A percentile compares a stretch with the other conserved stretches of the same genome.
These are phyloP conservation scores for Apiotrichum laibachii DNA, from an alignment of 1,284 basidiomycete species.

Conservation along the genomic window DNA sequence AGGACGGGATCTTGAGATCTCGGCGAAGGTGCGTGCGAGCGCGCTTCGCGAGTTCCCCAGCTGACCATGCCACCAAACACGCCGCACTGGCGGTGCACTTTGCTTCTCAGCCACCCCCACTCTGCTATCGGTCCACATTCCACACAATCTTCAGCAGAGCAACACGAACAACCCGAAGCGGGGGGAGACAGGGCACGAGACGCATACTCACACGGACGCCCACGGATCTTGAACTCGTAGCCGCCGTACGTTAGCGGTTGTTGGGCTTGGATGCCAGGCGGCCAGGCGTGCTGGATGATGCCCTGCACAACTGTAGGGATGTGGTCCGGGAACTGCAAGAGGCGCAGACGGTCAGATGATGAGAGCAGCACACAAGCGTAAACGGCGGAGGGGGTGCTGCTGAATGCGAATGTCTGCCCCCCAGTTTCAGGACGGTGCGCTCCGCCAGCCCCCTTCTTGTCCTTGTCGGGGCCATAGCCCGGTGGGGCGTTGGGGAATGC, in stretches of 20 bases:
- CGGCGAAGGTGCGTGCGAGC: no score
- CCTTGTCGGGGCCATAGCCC: not conserved
- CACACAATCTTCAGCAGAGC: no score
- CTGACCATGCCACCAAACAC: not conserved
- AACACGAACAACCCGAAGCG: no score
- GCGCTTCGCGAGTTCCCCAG: not conserved
- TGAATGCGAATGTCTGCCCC: not conserved
- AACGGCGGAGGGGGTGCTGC: not conserved
- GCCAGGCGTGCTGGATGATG: constrained; percentile 23
- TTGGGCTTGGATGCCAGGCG: constrained; percentile 30
- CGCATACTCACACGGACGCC: constrained; percentile 35
- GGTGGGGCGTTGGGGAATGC: not conserved
- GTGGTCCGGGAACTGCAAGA: constrained; percentile 10
- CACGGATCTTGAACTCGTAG: constrained; percentile 41
- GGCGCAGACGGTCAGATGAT: constrained; percentile 4
- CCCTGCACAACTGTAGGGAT: not conserved
- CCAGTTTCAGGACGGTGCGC: not conserved
- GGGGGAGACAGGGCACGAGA: no score
- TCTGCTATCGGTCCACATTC: no score
- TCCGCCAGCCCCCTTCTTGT: not conserved
- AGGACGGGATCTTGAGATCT: no score
- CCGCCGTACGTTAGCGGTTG: constrained; percentile 13
- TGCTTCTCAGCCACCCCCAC: not conserved
- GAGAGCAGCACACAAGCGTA: constrained; percentile 5
- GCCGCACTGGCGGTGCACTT: no score